phyloP scores from a whole-genome alignment of 2,329 filamentous ascomycete species.

The Aphanocladium album region DNA sequence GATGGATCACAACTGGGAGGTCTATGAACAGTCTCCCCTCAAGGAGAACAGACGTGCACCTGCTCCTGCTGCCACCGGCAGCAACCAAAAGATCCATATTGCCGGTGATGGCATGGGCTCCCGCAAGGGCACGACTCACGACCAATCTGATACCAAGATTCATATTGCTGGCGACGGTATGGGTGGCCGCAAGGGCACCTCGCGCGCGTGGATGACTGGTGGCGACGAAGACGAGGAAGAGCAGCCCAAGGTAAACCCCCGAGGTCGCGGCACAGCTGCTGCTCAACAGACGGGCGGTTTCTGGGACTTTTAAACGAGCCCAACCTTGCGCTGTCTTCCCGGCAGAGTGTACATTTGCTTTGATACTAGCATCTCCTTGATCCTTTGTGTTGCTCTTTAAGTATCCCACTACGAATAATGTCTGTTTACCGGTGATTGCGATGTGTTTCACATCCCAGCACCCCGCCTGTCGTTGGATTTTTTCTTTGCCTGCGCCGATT shows the following conservation, averaged over 20 bases:
- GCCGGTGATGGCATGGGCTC: conserved; percentile 64
- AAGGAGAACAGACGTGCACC: conserved; percentile 41
- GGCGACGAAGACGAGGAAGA: conserved; percentile 17
- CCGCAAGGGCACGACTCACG: conserved; percentile 46
- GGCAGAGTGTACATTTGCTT: not conserved
- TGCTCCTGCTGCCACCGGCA: not conserved
- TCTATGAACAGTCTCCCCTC: conserved; percentile 52
- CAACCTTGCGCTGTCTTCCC: conserved; percentile 7
- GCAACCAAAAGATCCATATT: conserved; percentile 35
- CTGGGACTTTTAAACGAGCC: conserved; percentile 42
- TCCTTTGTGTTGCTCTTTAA: not conserved
- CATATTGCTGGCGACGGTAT: conserved; percentile 59
- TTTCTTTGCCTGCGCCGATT: not conserved
- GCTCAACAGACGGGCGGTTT: conserved; percentile 34
- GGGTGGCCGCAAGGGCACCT: conserved; percentile 54
- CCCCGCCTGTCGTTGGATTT: not conserved
- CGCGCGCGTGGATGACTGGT: conserved; percentile 53
- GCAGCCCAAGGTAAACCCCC: conserved; percentile 25
- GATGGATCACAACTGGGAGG: conserved; percentile 62
- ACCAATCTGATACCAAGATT: conserved; percentile 34
- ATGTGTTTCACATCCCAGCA: not conserved
- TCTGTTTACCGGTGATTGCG: not conserved
- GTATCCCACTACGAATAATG: not conserved
- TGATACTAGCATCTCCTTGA: not conserved
- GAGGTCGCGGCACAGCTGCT: conserved; percentile 30